Evolutionary conservation across 257 asterid species (phyloP).

Genomic region (Solanum pimpinellifolium): DNA sequence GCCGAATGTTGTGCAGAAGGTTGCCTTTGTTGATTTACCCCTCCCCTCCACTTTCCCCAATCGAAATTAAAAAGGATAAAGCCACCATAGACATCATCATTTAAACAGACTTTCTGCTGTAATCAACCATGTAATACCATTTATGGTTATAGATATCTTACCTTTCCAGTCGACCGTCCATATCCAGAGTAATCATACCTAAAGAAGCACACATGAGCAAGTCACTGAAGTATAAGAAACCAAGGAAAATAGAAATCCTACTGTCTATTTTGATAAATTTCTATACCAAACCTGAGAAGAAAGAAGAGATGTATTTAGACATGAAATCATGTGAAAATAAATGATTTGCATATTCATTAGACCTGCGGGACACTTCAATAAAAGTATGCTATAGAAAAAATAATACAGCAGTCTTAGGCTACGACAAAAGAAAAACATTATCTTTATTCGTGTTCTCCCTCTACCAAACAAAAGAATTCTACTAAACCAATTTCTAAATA

Average conservation of each 20-base stretch:
- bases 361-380: not conserved
- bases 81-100: not conserved
- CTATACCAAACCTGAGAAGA: not conserved
- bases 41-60: not conserved
- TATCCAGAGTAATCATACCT: slow-evolving; percentile 99
- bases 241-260: not conserved
- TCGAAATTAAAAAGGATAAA: not conserved
- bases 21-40: not conserved
- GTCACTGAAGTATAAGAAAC: slow-evolving; percentile 2
- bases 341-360: not conserved
- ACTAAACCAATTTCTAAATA: not conserved
- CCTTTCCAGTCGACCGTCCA: slow-evolving; percentile 98
- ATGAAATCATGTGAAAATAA: not conserved
- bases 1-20: not conserved
- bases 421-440: not conserved
- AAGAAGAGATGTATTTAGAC: not conserved
- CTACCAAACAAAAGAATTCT: not conserved
- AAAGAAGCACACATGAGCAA: slow-evolving; percentile 3
- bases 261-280: not conserved
- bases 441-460: not conserved
- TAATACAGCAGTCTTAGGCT: not conserved
- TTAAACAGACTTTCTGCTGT: not conserved
- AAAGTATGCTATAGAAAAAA: not conserved
- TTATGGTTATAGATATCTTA: slow-evolving; percentile 20
- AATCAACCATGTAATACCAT: not conserved